Percentiles rank a stretch among this genome's conserved stretches.
Evolutionary conservation across 2,329 filamentous ascomycete genomes (phyloP).

Genomic region (Colletotrichum zoysiae): DNA sequence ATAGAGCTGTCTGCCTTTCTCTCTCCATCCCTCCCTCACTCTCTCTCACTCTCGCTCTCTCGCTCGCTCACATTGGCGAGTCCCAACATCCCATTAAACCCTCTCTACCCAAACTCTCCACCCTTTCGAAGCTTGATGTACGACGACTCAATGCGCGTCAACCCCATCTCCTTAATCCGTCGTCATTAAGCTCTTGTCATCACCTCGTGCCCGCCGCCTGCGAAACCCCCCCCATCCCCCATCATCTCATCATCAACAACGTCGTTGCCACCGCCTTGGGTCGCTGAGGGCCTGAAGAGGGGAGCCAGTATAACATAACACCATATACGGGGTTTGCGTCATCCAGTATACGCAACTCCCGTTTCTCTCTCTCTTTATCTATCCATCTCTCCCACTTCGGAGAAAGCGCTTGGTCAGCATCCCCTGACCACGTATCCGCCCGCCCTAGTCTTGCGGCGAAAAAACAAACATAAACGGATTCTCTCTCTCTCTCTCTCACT

Average conservation of each 20-base stretch:
- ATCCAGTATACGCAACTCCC: slow-evolving; percentile 28
- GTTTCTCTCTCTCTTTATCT: too few species aligned
- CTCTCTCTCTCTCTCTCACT: not conserved
- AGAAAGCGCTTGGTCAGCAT: too few species aligned
- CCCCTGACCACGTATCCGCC: not conserved
- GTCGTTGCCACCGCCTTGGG: slow-evolving; percentile 2
- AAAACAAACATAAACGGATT: too few species aligned
- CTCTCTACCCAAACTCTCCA: slow-evolving; percentile 31
- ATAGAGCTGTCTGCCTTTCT: not conserved
- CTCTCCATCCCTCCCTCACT: too few species aligned
- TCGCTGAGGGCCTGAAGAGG: slow-evolving; percentile 22
- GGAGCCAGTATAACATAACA: not conserved
- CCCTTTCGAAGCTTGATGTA: slow-evolving; percentile 36
- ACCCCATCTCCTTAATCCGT: slow-evolving; percentile 26
- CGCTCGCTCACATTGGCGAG: slow-evolving; percentile 18
- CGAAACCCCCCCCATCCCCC: slow-evolving; percentile 30
- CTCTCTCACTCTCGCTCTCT: too few species aligned
- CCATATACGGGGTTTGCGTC: slow-evolving; percentile 32
- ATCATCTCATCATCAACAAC: not conserved
- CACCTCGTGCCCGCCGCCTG: slow-evolving; percentile 3
- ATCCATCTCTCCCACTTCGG: too few species aligned
- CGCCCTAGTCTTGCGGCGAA: too few species aligned
- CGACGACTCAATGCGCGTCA: slow-evolving; percentile 39
- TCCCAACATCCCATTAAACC: slow-evolving; percentile 14
- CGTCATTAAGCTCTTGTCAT: slow-evolving; percentile 40